Conservation (phyloP, 768 basidiomycete species). For the Tricholoma furcatifolium region DNA sequence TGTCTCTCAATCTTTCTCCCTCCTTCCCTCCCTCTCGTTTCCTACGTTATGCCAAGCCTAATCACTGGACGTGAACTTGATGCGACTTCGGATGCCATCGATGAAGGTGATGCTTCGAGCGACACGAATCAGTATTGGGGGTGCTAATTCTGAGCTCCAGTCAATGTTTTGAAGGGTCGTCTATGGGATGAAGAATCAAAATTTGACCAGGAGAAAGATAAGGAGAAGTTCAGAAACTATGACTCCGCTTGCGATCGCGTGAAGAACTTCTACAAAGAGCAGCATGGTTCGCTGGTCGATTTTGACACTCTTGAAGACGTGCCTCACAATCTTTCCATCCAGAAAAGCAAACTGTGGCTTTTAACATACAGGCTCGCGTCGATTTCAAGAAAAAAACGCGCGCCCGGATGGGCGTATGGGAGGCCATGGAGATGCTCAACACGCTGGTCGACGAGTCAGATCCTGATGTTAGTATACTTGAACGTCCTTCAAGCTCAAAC, state of each 20-base stretch:
- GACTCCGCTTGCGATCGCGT: conserved; percentile 16
- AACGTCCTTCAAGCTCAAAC: background rate
- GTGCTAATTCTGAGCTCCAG: conserved; percentile 24
- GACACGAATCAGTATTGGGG: background rate
- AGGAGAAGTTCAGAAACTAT: conserved; percentile 55
- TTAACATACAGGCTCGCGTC: conserved; percentile 76
- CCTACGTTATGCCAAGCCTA: background rate
- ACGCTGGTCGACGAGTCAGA: conserved; percentile 90
- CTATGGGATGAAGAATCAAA: conserved; percentile 41
- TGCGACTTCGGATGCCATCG: conserved; percentile 13
- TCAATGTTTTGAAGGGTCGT: conserved; percentile 56
- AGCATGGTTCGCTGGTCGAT: conserved; percentile 9
- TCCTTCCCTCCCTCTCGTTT: too few relatives aligned
- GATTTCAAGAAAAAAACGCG: conserved; percentile 67
- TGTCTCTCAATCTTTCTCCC: too few relatives aligned
- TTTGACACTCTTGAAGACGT: background rate
- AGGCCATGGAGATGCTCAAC: conserved; percentile 84
- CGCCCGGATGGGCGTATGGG: conserved; percentile 83
- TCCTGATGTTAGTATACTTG: conserved; percentile 61
- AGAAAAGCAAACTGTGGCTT: conserved; percentile 89
- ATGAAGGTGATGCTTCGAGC: conserved; percentile 5
- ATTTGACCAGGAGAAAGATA: conserved; percentile 55
- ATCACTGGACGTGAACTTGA: conserved; percentile 8
- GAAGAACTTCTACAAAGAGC: conserved; percentile 17
- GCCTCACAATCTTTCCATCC: background rate